A percentile compares a stretch with the other conserved stretches of the same genome.
These are phyloP conservation scores for Colletotrichum spinosum DNA, from an alignment of 2,329 filamentous ascomycete genomes.

Conservation along the genomic window DNA sequence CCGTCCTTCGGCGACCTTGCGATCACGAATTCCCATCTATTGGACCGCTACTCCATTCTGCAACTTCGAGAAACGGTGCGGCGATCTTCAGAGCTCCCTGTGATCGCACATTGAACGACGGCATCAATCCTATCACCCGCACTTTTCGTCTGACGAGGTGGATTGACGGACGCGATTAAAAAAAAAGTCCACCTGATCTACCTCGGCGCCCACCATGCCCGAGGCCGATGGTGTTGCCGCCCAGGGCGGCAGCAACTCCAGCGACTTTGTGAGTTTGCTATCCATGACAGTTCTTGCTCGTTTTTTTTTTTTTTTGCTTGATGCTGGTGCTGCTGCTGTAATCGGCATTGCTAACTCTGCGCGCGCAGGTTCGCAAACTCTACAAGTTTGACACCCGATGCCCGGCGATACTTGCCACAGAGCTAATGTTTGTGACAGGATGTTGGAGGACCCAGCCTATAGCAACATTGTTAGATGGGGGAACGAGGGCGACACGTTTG, in stretches of 20 bases:
- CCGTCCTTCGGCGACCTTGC: slow-evolving; percentile 16
- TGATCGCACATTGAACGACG: background rate
- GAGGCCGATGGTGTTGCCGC: slow-evolving; percentile 52
- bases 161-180: slow-evolving; percentile 2
- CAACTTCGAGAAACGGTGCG: slow-evolving; percentile 5
- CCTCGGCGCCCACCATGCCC: slow-evolving; percentile 44
- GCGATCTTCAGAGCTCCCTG: slow-evolving; percentile 1
- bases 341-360: slow-evolving; percentile 43
- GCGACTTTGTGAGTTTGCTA: slow-evolving; percentile 84
- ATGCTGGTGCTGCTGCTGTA: background rate
- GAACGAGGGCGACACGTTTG: slow-evolving; percentile 93
- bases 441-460: slow-evolving; percentile 96
- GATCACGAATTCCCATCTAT: slow-evolving; percentile 7
- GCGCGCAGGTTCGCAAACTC: slow-evolving; percentile 87
- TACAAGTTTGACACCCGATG: slow-evolving; percentile 80
- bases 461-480: slow-evolving; percentile 95
- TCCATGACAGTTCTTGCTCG: background rate
- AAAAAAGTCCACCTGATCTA: background rate
- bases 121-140: slow-evolving; percentile 5
- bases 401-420: slow-evolving; percentile 35
- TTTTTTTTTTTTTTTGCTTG: too few relatives aligned
- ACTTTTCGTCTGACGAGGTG: background rate
- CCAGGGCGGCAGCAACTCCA: slow-evolving; percentile 79
- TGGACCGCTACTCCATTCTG: slow-evolving; percentile 6
- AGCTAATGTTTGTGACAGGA: slow-evolving; percentile 66